Percentiles rank a stretch among this genome's conserved stretches.
Conservation (phyloP, 139 green algal species). For the Medakamo hakoo region DNA sequence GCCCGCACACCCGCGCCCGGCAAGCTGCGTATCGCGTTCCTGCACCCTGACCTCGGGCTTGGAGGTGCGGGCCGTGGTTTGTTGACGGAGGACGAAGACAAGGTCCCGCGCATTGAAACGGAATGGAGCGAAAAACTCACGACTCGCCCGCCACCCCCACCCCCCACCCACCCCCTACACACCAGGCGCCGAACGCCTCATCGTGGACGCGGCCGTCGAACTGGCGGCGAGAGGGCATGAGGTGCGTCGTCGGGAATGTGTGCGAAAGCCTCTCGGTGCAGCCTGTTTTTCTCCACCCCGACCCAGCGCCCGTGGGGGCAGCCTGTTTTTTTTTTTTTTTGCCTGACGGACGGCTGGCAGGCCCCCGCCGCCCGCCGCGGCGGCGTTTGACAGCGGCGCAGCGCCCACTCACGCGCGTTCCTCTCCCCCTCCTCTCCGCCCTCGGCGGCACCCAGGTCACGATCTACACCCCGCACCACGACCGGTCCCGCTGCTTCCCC, state of each 20-base stretch:
- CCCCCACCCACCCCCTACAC: too few species aligned
- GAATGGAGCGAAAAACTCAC: too few species aligned
- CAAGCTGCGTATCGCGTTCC: slow-evolving; percentile 71
- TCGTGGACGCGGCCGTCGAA: slow-evolving; percentile 87
- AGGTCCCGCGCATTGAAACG: too few species aligned
- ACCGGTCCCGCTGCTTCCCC: slow-evolving; percentile 68
- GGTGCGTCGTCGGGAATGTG: slow-evolving; percentile 13
- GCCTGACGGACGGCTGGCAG: neutral
- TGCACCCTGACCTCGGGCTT: slow-evolving; percentile 83
- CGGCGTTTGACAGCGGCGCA: neutral
- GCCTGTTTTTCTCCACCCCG: neutral
- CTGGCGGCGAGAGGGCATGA: slow-evolving; percentile 49
- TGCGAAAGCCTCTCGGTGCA: neutral
- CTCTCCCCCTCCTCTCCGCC: neutral
- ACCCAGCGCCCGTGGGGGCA: too few species aligned
- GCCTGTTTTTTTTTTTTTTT: neutral
- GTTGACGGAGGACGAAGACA: neutral
- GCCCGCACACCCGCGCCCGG: too few species aligned
- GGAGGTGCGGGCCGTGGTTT: slow-evolving; percentile 43
- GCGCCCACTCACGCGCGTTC: neutral
- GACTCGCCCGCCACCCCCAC: too few species aligned
- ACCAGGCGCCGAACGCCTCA: slow-evolving; percentile 78
- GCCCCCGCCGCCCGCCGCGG: neutral
- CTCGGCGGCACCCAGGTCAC: slow-evolving; percentile 45
- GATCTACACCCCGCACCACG: slow-evolving; percentile 83